Evolutionary conservation across 176 grass and related monocot species (phyloP), one percentile per base, ranked within the genome.

Genomic region (Bromus sterilis): DNA sequence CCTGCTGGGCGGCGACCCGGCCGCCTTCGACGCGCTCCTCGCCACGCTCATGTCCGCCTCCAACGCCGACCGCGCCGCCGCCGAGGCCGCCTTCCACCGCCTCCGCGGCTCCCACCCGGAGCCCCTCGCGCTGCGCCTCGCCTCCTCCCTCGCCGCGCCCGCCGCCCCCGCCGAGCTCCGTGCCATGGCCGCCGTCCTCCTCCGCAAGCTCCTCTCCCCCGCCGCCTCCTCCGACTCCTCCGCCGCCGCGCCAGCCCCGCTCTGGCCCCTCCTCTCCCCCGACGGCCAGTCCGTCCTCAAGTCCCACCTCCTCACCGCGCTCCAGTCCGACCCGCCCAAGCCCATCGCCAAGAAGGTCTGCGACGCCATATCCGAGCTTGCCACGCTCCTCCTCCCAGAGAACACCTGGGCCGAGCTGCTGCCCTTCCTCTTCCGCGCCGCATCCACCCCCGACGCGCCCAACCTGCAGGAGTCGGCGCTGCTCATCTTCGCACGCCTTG

Each of bases 271-370:
- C 67, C 93, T 99, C 77, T 88, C 89, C 59, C 87, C 87, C 2
- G 20, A 57, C 4, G 89, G 79, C 9, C 97, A 96, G 55, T 9
- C 80, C 15, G 43, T 60, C 34, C 87, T 99, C 68, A 99, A 96
- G 66, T 66, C 90, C 4, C 67, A 87, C 16, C 91, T 99, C 39
- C 80, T 99, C 49, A 82, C 68, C 42, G 82, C 91, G 46, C 91
- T 99, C 66, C 84, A 91, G 28, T 80, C 78, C 80, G 97, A 99
- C 60, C 71, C 72, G 21, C 44, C 89, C 2, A 95, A 90, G 80
- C 75, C 97, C 57, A 90, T 96, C 63, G 85, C 89, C 0, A 99
- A 93, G 91, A 99, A 99, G 85, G 89, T 99, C 41, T 95, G 93
- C 61, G 97, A 99, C 35, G 85, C 97, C 21, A 58, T 99, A 34